Conservation (phyloP, 768 basidiomycete species). For the Heimioporus sp. region DNA sequence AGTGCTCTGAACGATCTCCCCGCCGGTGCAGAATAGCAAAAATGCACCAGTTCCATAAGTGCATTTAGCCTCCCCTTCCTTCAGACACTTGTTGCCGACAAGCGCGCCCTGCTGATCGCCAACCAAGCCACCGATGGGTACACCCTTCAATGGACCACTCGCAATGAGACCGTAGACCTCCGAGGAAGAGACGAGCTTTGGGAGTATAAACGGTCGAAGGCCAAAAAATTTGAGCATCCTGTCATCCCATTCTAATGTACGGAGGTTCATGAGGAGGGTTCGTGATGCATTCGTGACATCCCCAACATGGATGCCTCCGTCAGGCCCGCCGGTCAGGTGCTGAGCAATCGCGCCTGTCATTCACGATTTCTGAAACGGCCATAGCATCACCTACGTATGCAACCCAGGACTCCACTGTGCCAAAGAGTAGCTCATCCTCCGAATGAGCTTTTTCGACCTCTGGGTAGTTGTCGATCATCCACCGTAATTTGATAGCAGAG, state of each 20-base stretch:
- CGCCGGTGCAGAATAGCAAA: conserved; percentile 91
- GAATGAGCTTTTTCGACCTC: conserved; percentile 78
- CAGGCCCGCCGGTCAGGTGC: conserved; percentile 81
- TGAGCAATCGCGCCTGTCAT: conserved; percentile 27
- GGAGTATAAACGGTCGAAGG: conserved; percentile 73
- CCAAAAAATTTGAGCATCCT: conserved; percentile 86
- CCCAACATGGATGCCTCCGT: conserved; percentile 73
- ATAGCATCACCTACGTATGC: conserved; percentile 61
- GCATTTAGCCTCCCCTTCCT: conserved; percentile 92
- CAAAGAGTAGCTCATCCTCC: conserved; percentile 79
- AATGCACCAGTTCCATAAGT: conserved; percentile 99
- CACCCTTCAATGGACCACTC: conserved; percentile 63
- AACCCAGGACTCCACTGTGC: conserved; percentile 97
- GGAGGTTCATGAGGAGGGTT: conserved; percentile 86
- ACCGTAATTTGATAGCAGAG: conserved; percentile 92
- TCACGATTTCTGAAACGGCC: neutral
- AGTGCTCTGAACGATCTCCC: conserved; percentile 76
- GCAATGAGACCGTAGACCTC: conserved; percentile 86
- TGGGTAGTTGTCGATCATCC: conserved; percentile 90
- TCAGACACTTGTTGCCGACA: conserved; percentile 93
- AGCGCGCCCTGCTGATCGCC: conserved; percentile 99
- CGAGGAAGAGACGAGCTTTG: conserved; percentile 85
- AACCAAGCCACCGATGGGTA: conserved; percentile 88
- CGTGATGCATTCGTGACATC: conserved; percentile 97
- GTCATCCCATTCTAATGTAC: conserved; percentile 79